Conservation (phyloP, 176 grass and related monocot species). For the Pharus latifolius region DNA sequence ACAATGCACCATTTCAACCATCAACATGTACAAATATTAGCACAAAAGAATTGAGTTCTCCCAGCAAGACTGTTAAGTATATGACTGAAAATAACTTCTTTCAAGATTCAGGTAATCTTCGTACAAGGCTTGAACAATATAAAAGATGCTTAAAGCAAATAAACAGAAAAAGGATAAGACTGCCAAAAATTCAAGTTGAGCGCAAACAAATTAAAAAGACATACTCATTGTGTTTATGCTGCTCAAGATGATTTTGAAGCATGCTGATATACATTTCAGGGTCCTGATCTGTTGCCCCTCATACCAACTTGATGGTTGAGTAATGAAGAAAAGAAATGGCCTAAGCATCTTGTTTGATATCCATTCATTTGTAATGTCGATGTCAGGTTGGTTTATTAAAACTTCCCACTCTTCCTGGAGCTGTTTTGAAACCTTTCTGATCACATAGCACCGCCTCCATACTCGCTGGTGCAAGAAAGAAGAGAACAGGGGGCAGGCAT, state of each 20-base stretch:
- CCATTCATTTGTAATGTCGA: slow-evolving; percentile 43
- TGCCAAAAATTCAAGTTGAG: not conserved
- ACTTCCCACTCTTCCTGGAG: slow-evolving; percentile 62
- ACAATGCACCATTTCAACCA: not conserved
- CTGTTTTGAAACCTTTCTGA: slow-evolving; percentile 50
- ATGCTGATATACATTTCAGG: slow-evolving; percentile 36
- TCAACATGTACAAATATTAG: not conserved
- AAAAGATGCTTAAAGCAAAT: not conserved
- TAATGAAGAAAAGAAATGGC: slow-evolving; percentile 82
- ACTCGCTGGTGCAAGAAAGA: slow-evolving; percentile 41
- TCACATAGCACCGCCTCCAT: slow-evolving; percentile 58
- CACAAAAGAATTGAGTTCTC: not conserved
- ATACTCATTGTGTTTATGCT: slow-evolving; percentile 75
- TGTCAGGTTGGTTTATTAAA: slow-evolving; percentile 38
- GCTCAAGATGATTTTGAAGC: slow-evolving; percentile 81
- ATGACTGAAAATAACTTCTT: not conserved
- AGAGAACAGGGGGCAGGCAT: not conserved
- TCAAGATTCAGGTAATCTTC: not conserved
- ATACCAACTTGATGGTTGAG: slow-evolving; percentile 44
- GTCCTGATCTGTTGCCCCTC: slow-evolving; percentile 31
- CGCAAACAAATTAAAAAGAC: slow-evolving; percentile 2
- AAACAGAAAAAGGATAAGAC: not conserved
- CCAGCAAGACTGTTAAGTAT: not conserved
- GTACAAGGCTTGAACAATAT: not conserved
- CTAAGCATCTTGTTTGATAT: slow-evolving; percentile 76